Conservation (phyloP, 164 flowering plant genomes). For the Taxillus chinensis region DNA sequence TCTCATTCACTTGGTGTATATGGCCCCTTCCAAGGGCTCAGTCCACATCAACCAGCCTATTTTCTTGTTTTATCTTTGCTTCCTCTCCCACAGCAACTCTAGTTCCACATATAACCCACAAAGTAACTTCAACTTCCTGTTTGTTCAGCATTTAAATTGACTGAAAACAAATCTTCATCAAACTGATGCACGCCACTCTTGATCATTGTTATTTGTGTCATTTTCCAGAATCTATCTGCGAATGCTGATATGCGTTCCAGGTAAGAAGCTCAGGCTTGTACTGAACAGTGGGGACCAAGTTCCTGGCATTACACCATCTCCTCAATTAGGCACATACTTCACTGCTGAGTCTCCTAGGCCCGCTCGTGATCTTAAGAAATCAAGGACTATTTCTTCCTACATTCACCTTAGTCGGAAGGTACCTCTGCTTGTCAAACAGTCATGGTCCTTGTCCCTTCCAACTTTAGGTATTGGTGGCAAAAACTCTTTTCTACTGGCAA, state of each 20-base stretch:
- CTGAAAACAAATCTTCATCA: not conserved
- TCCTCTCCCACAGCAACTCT: no score
- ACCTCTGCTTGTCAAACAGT: slow-evolving; percentile 70
- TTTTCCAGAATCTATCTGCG: slow-evolving; percentile 77
- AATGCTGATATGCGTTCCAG: slow-evolving; percentile 83
- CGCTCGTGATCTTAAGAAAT: slow-evolving; percentile 40
- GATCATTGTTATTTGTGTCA: not conserved
- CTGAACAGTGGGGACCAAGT: slow-evolving; percentile 58
- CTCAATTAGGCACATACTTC: slow-evolving; percentile 49
- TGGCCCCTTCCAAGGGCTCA: no score
- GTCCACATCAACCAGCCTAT: no score
- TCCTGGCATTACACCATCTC: slow-evolving; percentile 57
- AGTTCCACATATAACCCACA: no score
- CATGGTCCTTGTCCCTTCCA: slow-evolving; percentile 73
- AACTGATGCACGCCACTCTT: not conserved
- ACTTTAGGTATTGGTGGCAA: slow-evolving; percentile 24
- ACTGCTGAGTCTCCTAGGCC: slow-evolving; percentile 43
- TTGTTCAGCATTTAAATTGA: no score
- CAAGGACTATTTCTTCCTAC: slow-evolving; percentile 52
- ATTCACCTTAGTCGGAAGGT: slow-evolving; percentile 55
- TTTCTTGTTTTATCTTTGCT: no score
- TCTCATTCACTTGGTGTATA: no score
- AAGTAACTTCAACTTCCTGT: no score
- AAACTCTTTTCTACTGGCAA: slow-evolving; percentile 24
- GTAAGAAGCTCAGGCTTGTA: slow-evolving; percentile 68